These are phyloP conservation scores for Trametes sanguinea DNA, from an alignment of 768 basidiomycete species.

Conservation along the genomic window DNA sequence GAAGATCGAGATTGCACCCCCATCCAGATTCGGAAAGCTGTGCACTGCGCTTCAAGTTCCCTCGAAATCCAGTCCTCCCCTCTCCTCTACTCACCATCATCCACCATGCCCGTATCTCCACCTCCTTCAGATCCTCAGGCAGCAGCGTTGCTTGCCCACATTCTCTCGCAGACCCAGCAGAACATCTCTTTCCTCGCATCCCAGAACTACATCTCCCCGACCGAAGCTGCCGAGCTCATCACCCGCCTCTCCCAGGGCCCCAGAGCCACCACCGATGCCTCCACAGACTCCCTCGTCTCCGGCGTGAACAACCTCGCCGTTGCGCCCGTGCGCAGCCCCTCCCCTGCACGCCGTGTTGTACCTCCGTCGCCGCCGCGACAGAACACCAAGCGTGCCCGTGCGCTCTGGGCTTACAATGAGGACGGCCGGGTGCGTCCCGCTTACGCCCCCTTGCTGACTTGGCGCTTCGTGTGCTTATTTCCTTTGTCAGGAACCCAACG, in stretches of 20 bases:
- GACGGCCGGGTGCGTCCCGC: constrained; percentile 45
- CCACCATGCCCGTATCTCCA: constrained; percentile 18
- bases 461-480: background rate
- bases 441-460: background rate
- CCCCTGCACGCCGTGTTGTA: constrained; percentile 22
- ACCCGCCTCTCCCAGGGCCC: constrained; percentile 37
- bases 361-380: constrained; percentile 25
- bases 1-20: constrained; percentile 5
- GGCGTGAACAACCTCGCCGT: constrained; percentile 25
- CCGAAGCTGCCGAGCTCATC: constrained; percentile 43
- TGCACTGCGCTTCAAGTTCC: background rate
- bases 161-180: constrained; percentile 47
- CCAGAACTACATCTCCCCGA: constrained; percentile 43
- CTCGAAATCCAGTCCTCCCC: background rate
- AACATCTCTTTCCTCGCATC: constrained; percentile 49
- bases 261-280: constrained; percentile 1
- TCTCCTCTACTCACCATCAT: background rate
- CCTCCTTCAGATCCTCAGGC: constrained; percentile 30
- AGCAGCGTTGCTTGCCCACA: constrained; percentile 56
- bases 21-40: background rate
- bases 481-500: constrained; percentile 63
- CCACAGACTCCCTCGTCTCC: constrained; percentile 16
- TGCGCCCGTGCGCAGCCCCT: constrained; percentile 9
- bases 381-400: constrained; percentile 44
- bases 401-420: constrained; percentile 70